A percentile compares a stretch with the other conserved stretches of the same genome.
phyloP scores from a whole-genome alignment of 2,329 filamentous ascomycete genomes.

The Bipolaris victoriae region DNA sequence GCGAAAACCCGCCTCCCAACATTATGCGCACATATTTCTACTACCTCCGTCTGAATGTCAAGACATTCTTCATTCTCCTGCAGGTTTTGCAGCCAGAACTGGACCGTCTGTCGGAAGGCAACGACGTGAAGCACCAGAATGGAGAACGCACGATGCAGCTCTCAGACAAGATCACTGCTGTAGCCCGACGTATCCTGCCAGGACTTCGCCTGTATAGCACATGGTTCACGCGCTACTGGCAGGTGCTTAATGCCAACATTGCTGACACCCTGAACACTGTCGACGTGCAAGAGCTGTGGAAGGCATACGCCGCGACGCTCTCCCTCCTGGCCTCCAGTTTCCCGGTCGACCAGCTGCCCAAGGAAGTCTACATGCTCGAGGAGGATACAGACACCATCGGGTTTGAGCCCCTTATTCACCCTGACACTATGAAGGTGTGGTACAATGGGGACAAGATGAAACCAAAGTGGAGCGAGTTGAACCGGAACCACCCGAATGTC shows the following conservation, averaged over 20 bases:
- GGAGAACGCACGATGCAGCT: slow-evolving; percentile 43
- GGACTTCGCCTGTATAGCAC: slow-evolving; percentile 70
- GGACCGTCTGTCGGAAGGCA: slow-evolving; percentile 57
- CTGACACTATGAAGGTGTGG: slow-evolving; percentile 60
- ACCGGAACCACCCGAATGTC: slow-evolving; percentile 62
- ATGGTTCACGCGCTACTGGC: slow-evolving; percentile 66
- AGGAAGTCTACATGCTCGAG: slow-evolving; percentile 67
- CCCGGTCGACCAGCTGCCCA: slow-evolving; percentile 61
- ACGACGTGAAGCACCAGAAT: slow-evolving; percentile 55
- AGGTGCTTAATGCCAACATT: slow-evolving; percentile 60
- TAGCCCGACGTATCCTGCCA: slow-evolving; percentile 67
- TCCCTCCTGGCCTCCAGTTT: slow-evolving; percentile 66
- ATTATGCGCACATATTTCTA: slow-evolving; percentile 59
- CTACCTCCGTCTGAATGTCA: slow-evolving; percentile 77
- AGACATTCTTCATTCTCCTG: slow-evolving; percentile 75
- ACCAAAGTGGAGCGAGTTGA: slow-evolving; percentile 60
- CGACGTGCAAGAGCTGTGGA: slow-evolving; percentile 68
- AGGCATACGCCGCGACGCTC: slow-evolving; percentile 67
- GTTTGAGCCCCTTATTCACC: slow-evolving; percentile 65
- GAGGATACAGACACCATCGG: slow-evolving; percentile 72
- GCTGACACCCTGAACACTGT: slow-evolving; percentile 62
- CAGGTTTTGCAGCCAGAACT: slow-evolving; percentile 74
- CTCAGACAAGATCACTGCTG: slow-evolving; percentile 61
- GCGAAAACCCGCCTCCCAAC: slow-evolving; percentile 41
- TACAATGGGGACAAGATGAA: slow-evolving; percentile 57